These are phyloP conservation scores for Aspergillus conjunctus DNA, from an alignment of 495 filamentous ascomycete genomes.

Conservation along the genomic window DNA sequence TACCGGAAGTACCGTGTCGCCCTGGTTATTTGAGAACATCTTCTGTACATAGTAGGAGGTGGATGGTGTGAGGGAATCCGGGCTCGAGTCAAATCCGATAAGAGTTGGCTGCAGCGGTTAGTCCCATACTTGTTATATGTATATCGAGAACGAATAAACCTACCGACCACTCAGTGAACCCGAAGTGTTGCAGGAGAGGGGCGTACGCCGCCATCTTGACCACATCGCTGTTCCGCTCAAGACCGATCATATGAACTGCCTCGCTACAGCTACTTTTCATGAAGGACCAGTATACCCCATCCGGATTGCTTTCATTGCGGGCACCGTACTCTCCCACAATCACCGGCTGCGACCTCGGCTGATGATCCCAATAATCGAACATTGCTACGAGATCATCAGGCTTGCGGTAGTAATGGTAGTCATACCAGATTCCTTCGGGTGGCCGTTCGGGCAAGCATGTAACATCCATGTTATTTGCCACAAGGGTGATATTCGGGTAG, in stretches of 20 bases:
- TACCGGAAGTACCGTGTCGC: constrained; percentile 58
- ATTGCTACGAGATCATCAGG: constrained; percentile 52
- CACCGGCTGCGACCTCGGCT: constrained; percentile 42
- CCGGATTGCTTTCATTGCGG: constrained; percentile 48
- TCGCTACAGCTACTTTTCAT: constrained; percentile 65
- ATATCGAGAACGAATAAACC: background rate
- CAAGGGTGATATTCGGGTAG: constrained; percentile 50
- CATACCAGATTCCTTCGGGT: constrained; percentile 43
- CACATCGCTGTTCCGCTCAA: constrained; percentile 65
- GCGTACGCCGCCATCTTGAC: constrained; percentile 57
- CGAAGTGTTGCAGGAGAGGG: constrained; percentile 48
- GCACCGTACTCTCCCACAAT: constrained; percentile 60
- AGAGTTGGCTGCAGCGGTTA: constrained; percentile 34
- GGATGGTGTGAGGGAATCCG: constrained; percentile 44
- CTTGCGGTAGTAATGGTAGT: constrained; percentile 53
- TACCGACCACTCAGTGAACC: constrained; percentile 46
- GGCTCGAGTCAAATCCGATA: constrained; percentile 46
- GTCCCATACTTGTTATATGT: background rate
- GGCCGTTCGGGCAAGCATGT: constrained; percentile 31
- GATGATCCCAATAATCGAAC: constrained; percentile 60
- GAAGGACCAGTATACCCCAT: constrained; percentile 39
- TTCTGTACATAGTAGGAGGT: constrained; percentile 46
- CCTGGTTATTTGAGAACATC: constrained; percentile 53
- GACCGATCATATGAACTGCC: constrained; percentile 66
- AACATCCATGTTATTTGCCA: constrained; percentile 42